phyloP scores from a whole-genome alignment of 208 protist species.

The Crithidia sp. region DNA sequence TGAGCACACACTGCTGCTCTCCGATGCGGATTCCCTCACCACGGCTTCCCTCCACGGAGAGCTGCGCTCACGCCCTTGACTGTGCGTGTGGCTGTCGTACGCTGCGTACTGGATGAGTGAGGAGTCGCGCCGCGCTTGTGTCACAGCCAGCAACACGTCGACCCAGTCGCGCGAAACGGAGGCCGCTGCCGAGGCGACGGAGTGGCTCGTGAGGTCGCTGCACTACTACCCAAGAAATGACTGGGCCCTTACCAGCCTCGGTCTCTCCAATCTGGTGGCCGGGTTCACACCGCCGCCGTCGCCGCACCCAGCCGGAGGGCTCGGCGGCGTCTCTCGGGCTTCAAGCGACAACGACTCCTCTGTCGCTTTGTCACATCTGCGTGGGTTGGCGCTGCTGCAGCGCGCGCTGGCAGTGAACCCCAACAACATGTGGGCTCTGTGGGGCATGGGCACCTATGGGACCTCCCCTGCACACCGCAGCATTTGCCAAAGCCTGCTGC shows the following conservation, averaged over 20 bases:
- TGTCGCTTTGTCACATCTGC: slow-evolving; percentile 4
- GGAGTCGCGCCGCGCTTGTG: slow-evolving; percentile 3
- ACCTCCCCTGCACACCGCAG: slow-evolving; percentile 19
- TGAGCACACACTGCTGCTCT: background rate
- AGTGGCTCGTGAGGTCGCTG: slow-evolving; percentile 30
- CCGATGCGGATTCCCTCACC: background rate
- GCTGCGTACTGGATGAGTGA: slow-evolving; percentile 51
- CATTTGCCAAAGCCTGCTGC: slow-evolving; percentile 32
- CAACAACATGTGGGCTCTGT: slow-evolving; percentile 54
- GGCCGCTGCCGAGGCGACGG: background rate
- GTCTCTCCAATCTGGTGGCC: slow-evolving; percentile 13
- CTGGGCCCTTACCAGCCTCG: slow-evolving; percentile 51
- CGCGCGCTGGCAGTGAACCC: slow-evolving; percentile 44
- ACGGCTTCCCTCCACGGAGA: background rate
- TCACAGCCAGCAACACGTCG: background rate
- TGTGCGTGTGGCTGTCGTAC: slow-evolving; percentile 34
- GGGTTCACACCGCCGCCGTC: background rate
- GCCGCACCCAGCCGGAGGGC: background rate
- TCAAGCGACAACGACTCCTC: background rate
- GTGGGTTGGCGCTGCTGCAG: slow-evolving; percentile 38
- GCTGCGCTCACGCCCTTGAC: slow-evolving; percentile 25
- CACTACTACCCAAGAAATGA: slow-evolving; percentile 42
- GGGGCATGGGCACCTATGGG: slow-evolving; percentile 37
- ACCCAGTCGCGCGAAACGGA: background rate
- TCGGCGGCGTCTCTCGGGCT: background rate